phyloP scores from a whole-genome alignment of 257 asterid species.

The Solanum ahanhuiri region DNA sequence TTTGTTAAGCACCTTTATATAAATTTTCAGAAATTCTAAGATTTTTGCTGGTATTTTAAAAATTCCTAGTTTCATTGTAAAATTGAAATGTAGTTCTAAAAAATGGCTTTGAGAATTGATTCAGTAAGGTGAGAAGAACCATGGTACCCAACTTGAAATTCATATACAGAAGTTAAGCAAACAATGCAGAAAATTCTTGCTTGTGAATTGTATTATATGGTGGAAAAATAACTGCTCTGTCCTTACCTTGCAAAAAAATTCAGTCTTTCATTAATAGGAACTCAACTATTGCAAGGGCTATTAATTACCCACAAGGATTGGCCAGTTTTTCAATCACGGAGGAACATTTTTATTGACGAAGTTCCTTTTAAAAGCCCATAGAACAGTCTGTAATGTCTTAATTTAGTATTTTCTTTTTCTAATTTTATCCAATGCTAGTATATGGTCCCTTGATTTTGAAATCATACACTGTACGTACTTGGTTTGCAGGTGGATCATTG shows the following conservation, averaged over 20 bases:
- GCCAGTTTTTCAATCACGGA: not conserved
- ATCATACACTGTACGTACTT: not conserved
- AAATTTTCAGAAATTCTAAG: not conserved
- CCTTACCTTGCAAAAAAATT: not conserved
- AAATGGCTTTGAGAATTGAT: not conserved
- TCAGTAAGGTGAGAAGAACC: not conserved
- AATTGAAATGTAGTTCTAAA: not conserved
- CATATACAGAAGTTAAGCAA: not conserved
- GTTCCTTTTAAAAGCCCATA: not conserved
- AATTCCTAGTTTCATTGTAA: not conserved
- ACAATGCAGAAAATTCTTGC: not conserved
- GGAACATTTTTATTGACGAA: not conserved
- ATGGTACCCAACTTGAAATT: not conserved
- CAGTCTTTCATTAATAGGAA: not conserved
- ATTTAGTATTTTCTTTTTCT: not conserved
- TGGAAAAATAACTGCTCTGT: not conserved
- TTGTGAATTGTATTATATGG: not conserved
- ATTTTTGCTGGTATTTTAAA: not conserved
- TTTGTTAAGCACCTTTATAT: not conserved
- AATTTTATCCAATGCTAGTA: not conserved
- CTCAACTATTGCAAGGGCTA: not conserved
- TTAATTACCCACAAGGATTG: not conserved
- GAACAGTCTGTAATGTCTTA: not conserved
- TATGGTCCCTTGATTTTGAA: not conserved
- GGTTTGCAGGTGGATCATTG: slow-evolving; percentile 63